Percentiles rank a stretch among this genome's conserved stretches.
phyloP scores from a whole-genome alignment of 148 eudicot genomes.

The Polygonum maritimum region DNA sequence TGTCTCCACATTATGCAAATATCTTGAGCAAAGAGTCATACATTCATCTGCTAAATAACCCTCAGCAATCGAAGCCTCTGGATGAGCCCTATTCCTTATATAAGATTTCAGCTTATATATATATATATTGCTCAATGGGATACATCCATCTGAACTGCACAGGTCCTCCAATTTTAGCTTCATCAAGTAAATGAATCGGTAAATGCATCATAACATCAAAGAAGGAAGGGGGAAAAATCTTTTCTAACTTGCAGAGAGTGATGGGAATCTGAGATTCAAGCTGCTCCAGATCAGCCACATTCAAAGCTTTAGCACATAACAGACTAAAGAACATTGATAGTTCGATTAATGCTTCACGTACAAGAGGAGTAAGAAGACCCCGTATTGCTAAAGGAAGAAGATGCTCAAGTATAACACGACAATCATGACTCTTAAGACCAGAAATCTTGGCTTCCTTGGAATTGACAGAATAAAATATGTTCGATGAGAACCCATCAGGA shows the following conservation, averaged over 20 bases:
- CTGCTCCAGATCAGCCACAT: neutral
- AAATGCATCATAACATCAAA: too few species aligned
- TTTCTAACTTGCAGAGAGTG: conserved; percentile 4
- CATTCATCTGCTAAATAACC: conserved; percentile 18
- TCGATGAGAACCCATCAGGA: conserved; percentile 13
- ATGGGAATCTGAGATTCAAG: conserved; percentile 1
- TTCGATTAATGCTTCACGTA: conserved; percentile 1
- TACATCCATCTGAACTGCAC: conserved; percentile 18
- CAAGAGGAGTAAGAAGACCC: neutral
- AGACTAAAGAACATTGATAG: neutral
- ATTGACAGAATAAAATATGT: conserved; percentile 5
- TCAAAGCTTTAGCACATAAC: conserved; percentile 7
- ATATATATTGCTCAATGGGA: conserved; percentile 11
- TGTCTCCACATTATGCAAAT: conserved; percentile 10
- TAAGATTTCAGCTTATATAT: conserved; percentile 13
- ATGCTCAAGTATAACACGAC: conserved; percentile 8
- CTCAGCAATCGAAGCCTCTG: conserved; percentile 19
- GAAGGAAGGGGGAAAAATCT: neutral
- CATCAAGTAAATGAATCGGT: conserved; percentile 5
- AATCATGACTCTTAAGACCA: conserved; percentile 15
- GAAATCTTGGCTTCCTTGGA: neutral
- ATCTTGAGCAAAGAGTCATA: conserved; percentile 14
- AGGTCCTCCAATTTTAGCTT: conserved; percentile 6
- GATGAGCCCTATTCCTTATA: conserved; percentile 13
- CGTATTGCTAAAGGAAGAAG: conserved; percentile 5